A percentile compares a stretch with the other conserved stretches of the same genome.
phyloP scores from a whole-genome alignment of 768 basidiomycete species.

The Kwoniella europaea region DNA sequence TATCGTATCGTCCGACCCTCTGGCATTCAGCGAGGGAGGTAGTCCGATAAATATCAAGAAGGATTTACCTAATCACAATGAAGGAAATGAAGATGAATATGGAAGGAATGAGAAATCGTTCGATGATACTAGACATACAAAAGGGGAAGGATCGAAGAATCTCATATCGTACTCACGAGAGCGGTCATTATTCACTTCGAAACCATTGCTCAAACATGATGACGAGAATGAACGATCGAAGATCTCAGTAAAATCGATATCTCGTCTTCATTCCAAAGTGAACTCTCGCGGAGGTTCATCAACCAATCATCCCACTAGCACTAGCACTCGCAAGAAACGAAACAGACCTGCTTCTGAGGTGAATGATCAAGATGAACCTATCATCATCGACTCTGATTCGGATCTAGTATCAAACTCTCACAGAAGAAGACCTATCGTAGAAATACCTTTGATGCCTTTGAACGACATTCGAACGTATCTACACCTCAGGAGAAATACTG shows the following conservation, averaged over 20 bases:
- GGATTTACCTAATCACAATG: neutral
- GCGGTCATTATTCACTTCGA: too few relatives aligned
- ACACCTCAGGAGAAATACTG: neutral
- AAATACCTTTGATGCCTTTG: constrained; percentile 21
- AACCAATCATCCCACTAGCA: too few relatives aligned
- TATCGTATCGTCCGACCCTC: neutral
- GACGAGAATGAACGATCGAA: too few relatives aligned
- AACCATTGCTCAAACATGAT: too few relatives aligned
- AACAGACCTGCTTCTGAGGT: too few relatives aligned
- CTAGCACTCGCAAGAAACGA: too few relatives aligned
- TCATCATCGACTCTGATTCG: neutral
- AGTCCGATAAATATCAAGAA: neutral
- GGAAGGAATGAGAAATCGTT: neutral
- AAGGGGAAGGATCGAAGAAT: neutral
- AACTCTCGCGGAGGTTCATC: too few relatives aligned
- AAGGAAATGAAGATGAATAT: neutral
- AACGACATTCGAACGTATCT: constrained; percentile 2
- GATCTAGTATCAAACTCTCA: neutral
- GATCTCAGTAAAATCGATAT: too few relatives aligned
- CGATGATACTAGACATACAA: neutral
- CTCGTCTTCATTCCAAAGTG: too few relatives aligned
- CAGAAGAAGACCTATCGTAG: constrained; percentile 9
- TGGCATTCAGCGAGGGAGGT: neutral
- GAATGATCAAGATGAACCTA: neutral
- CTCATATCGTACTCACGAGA: neutral